Evolutionary conservation across 129 eudicot species (phyloP), one percentile per base, ranked within the genome.

Genomic region (Escallonia herrerae): DNA sequence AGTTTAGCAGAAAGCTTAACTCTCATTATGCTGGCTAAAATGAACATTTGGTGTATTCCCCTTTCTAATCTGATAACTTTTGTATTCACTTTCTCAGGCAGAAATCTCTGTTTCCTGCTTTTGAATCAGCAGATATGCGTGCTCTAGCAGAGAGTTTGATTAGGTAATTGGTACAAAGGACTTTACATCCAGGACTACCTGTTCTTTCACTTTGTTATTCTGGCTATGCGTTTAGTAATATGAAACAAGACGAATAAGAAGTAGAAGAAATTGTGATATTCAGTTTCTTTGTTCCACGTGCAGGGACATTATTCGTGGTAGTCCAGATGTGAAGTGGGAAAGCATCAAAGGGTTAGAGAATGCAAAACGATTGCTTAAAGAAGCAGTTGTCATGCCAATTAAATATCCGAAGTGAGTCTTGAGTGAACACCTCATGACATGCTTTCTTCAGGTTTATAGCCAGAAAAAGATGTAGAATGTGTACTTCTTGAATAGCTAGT

Each of bases 341-440:
- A 86, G 84, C 82, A 86, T 94, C 55, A 94, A 94, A 73, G 99
- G 99, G 51, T 74, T 94, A 64, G 99, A 84, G 72, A 94, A 84
- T 74, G 99, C 99, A 59, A 94, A 94, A 76, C 87, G 97, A 14
- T 89, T 94, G 69, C 95, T 94, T 55, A 94, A 94, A 86, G 99
- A 94, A 80, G 99, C 99, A 48, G 99, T 94, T 57, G 99, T 94
- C 65, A 89, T 94, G 99, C 99, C 99, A 48, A 94, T 94, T 39
- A 89, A 94, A 80, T 94, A 94, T 73, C 99, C 99, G 33, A 89
- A 84, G 99, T 89, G 69, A 76, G 86, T 75, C 43, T 54, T 60
- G 3, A n/a, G 43, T 40, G 38, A 53, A 41, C 33, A 15, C 33
- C 64, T 51, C 53, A 53, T 60, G 58, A 52, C 22, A 11, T 22